Evolutionary conservation across 805 yeast species (phyloP).

Genomic region (Komagataella pseudopastoris): DNA sequence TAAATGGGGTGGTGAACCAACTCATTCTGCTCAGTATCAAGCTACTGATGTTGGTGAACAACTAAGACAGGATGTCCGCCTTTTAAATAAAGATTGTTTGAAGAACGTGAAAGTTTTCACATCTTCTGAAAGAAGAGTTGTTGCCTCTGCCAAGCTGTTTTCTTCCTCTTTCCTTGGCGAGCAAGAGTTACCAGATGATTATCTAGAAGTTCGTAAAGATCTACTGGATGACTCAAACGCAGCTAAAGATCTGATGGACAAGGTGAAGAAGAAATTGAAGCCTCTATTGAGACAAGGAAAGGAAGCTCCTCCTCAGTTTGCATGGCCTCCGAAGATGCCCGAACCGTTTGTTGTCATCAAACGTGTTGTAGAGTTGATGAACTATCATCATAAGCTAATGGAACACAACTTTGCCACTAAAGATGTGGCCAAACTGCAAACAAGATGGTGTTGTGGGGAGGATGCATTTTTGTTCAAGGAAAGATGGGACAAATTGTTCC

Average conservation of each 20-base stretch:
- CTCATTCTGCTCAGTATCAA: conserved; percentile 93
- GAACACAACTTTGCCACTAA: conserved; percentile 59
- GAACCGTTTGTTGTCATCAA: conserved; percentile 91
- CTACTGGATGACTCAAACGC: conserved; percentile 93
- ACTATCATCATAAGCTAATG: conserved; percentile 76
- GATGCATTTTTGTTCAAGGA: conserved; percentile 84
- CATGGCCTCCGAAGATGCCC: conserved; percentile 98
- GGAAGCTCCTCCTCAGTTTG: conserved; percentile 93
- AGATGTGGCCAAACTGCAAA: conserved; percentile 56
- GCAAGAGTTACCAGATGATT: conserved; percentile 63
- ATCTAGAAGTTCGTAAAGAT: conserved; percentile 75
- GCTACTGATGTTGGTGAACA: conserved; percentile 94
- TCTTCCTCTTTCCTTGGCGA: conserved; percentile 60
- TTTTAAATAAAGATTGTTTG: conserved; percentile 73
- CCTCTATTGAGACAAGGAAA: conserved; percentile 91
- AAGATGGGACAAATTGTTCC: conserved; percentile 94
- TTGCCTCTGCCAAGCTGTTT: conserved; percentile 84
- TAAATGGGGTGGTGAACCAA: conserved; percentile 99
- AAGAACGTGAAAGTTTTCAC: conserved; percentile 80
- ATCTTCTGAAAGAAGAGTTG: conserved; percentile 89
- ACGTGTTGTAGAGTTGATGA: conserved; percentile 91
- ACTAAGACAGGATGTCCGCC: conserved; percentile 78
- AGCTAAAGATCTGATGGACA: conserved; percentile 95
- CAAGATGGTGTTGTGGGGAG: conserved; percentile 93
- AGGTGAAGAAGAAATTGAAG: conserved; percentile 90